Percentiles rank a stretch among this genome's conserved stretches.
Conservation (phyloP, 1,139 yeast genomes). For the Debaryomyces udenii region DNA sequence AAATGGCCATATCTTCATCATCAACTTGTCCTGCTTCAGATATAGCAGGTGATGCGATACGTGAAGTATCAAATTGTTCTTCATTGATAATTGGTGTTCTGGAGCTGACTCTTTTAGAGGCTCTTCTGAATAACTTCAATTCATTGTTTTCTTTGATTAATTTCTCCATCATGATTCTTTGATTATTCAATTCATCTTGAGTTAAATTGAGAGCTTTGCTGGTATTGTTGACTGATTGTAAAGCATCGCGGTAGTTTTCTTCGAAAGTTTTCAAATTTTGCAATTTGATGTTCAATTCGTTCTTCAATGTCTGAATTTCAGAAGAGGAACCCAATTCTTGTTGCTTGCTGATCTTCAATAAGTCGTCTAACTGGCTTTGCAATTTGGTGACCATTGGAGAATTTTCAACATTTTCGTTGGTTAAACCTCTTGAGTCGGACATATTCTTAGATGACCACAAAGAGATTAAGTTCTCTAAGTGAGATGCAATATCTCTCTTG, state of each 20-base stretch:
- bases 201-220: slow-evolving; percentile 74
- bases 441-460: slow-evolving; percentile 33
- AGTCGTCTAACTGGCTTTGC: slow-evolving; percentile 53
- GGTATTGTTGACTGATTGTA: slow-evolving; percentile 72
- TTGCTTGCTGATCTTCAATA: slow-evolving; percentile 41
- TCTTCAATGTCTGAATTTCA: slow-evolving; percentile 41
- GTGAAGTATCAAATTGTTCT: slow-evolving; percentile 16
- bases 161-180: slow-evolving; percentile 57
- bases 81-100: slow-evolving; percentile 27
- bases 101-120: slow-evolving; percentile 39
- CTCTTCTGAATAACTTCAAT: slow-evolving; percentile 55
- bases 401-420: slow-evolving; percentile 20
- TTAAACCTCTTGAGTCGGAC: slow-evolving; percentile 17
- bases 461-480: slow-evolving; percentile 41
- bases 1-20: slow-evolving; percentile 53
- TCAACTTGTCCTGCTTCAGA: slow-evolving; percentile 26
- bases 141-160: slow-evolving; percentile 72
- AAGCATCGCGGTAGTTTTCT: slow-evolving; percentile 67
- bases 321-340: slow-evolving; percentile 36
- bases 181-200: slow-evolving; percentile 67
- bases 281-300: slow-evolving; percentile 34
- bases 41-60: slow-evolving; percentile 15
- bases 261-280: slow-evolving; percentile 44
- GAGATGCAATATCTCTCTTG: slow-evolving; percentile 41
- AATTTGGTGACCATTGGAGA: slow-evolving; percentile 37